Percentiles rank a stretch among this genome's conserved stretches.
phyloP scores from a whole-genome alignment of 148 eudicot species.

The Pharnaceum exiguum region DNA sequence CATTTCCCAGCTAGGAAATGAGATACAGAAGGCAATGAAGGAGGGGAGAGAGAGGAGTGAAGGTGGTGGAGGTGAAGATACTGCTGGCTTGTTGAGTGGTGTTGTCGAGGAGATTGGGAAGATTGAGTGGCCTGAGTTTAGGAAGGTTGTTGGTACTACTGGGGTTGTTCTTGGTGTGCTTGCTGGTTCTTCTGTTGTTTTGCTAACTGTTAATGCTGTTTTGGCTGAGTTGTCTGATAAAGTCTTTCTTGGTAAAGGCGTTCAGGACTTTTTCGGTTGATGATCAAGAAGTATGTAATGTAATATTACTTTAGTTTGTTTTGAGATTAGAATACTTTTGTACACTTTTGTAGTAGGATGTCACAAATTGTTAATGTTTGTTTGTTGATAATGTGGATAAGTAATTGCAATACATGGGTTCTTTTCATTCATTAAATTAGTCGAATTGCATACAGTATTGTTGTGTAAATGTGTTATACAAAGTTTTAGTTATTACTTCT shows the following conservation, averaged over 20 bases:
- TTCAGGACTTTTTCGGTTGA: conserved; percentile 79
- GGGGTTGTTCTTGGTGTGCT: conserved; percentile 82
- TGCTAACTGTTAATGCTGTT: conserved; percentile 84
- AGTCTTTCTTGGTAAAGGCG: conserved; percentile 78
- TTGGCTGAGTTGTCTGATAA: conserved; percentile 85
- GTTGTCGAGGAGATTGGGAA: conserved; percentile 68
- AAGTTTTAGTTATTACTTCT: too few species aligned
- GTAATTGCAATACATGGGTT: too few species aligned
- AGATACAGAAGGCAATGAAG: conserved; percentile 61
- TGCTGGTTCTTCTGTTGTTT: conserved; percentile 82
- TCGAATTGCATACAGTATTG: too few species aligned
- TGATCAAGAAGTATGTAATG: too few species aligned
- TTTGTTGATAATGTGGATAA: too few species aligned
- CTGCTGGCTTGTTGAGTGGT: conserved; percentile 37
- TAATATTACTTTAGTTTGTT: too few species aligned
- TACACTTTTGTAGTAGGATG: too few species aligned
- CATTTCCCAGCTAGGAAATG: conserved; percentile 49
- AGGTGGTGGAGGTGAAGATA: conserved; percentile 1
- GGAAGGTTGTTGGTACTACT: conserved; percentile 67
- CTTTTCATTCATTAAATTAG: too few species aligned
- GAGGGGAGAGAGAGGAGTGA: conserved; percentile 33
- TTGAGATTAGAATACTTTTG: too few species aligned
- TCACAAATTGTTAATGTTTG: too few species aligned
- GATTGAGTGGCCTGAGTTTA: conserved; percentile 87
- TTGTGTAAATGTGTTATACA: too few species aligned